These are phyloP conservation scores for Verticillium dahliae DNA, from an alignment of 2,329 filamentous ascomycete species.

Conservation along the genomic window DNA sequence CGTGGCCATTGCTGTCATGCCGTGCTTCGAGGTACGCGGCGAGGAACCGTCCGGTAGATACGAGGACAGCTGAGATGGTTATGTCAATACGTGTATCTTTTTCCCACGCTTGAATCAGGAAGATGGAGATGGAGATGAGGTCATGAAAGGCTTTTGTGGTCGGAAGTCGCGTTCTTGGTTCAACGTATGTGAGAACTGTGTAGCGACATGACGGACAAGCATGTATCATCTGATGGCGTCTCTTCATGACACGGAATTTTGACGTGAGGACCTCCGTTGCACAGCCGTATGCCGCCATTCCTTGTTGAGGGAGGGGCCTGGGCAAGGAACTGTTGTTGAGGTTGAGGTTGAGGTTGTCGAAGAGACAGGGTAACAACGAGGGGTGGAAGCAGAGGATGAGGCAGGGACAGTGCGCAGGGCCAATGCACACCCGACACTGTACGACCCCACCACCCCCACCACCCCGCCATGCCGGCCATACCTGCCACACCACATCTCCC, in stretches of 20 bases:
- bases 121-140: background rate
- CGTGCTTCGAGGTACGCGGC: background rate
- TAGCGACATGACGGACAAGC: too few species aligned
- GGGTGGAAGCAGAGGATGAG: background rate
- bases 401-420: background rate
- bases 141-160: background rate
- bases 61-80: background rate
- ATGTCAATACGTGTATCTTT: too few species aligned
- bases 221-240: too few species aligned
- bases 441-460: background rate
- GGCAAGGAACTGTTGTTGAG: background rate
- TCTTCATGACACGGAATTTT: too few species aligned
- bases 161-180: too few species aligned
- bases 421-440: background rate
- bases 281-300: too few species aligned
- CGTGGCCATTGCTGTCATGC: background rate
- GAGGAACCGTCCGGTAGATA: background rate
- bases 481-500: background rate
- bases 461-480: too few species aligned
- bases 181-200: too few species aligned
- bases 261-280: too few species aligned
- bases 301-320: too few species aligned
- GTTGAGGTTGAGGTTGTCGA: background rate
- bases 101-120: too few species aligned
- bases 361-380: background rate